These are phyloP conservation scores for Chalaropsis ovoidea DNA, from an alignment of 2,329 filamentous ascomycete species.

Conservation along the genomic window DNA sequence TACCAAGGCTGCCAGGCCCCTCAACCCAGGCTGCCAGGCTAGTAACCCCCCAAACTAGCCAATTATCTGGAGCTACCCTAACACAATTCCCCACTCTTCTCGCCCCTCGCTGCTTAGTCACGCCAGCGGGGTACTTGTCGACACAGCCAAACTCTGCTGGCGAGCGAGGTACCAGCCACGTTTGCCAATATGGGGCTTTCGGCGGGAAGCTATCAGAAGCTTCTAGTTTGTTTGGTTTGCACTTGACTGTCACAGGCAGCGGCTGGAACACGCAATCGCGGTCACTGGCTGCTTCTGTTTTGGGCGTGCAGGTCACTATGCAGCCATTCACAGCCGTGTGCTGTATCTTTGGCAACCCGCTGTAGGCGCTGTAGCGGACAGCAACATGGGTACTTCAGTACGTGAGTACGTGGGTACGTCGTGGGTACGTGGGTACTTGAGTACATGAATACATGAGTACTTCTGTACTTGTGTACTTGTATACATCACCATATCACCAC, in stretches of 20 bases:
- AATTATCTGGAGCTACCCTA: background rate
- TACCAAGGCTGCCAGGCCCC: too few relatives aligned
- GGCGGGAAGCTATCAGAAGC: conserved; percentile 22
- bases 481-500: too few relatives aligned
- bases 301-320: background rate
- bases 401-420: too few relatives aligned
- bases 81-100: conserved; percentile 18
- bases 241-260: conserved; percentile 18
- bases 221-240: conserved; percentile 17
- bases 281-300: conserved; percentile 7
- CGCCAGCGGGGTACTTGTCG: background rate
- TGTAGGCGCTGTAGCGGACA: too few relatives aligned
- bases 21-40: too few relatives aligned
- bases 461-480: too few relatives aligned
- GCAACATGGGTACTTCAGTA: too few relatives aligned
- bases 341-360: background rate
- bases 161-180: conserved; percentile 21
- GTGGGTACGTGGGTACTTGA: too few relatives aligned
- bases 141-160: background rate
- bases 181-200: background rate
- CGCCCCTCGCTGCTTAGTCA: conserved; percentile 24
- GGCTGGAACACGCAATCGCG: conserved; percentile 21
- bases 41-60: background rate
- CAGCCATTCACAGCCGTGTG: background rate
- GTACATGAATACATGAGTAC: too few relatives aligned